These are phyloP conservation scores for Infundibulicybe gibba DNA, from an alignment of 768 basidiomycete species.

Conservation along the genomic window DNA sequence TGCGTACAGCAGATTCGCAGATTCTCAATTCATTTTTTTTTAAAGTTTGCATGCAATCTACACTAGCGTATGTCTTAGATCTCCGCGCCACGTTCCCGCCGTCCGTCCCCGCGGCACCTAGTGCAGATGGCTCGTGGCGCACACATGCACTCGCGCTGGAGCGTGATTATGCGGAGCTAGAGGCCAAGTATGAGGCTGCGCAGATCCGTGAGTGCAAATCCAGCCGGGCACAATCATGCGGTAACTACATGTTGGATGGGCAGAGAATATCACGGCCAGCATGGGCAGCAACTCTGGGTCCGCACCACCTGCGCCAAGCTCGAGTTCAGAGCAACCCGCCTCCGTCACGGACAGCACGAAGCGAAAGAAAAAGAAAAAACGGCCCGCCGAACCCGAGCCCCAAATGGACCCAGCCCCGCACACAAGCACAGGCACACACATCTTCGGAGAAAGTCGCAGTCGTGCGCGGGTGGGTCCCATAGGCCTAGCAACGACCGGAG, in stretches of 20 bases:
- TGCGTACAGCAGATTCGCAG: slow-evolving; percentile 16
- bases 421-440: no score
- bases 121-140: slow-evolving; percentile 31
- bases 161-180: slow-evolving; percentile 29
- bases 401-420: no score
- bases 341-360: slow-evolving; percentile 7
- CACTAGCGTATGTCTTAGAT: slow-evolving; percentile 41
- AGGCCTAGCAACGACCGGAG: no score
- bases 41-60: background rate
- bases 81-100: slow-evolving; percentile 31
- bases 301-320: slow-evolving; percentile 7
- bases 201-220: slow-evolving; percentile 37
- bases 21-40: background rate
- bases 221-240: background rate
- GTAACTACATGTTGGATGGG: slow-evolving; percentile 9
- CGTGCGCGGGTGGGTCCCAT: no score
- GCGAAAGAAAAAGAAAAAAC: slow-evolving; percentile 14
- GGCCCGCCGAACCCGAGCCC: background rate
- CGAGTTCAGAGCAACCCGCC: slow-evolving; percentile 8
- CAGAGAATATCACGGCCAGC: background rate
- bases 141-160: slow-evolving; percentile 39
- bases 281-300: slow-evolving; percentile 10
- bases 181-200: slow-evolving; percentile 35
- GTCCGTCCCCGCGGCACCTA: slow-evolving; percentile 12
- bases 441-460: no score